Evolutionary conservation across 768 basidiomycete species (phyloP).

Genomic region (Podaxis sp.): DNA sequence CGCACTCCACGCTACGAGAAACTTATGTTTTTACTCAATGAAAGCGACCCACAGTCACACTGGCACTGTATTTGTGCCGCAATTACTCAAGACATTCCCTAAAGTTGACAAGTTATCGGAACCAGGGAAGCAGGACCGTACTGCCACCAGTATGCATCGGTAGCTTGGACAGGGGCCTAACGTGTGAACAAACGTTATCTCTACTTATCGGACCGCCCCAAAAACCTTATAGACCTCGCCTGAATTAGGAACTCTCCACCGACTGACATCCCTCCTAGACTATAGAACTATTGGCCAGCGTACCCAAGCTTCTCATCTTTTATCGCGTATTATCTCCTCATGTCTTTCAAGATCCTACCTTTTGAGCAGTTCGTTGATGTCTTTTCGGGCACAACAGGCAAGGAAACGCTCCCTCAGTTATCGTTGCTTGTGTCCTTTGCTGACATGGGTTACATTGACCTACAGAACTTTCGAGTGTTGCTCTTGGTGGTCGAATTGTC

Average conservation of each 20-base stretch:
- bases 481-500: slow-evolving; percentile 74
- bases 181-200: slow-evolving; percentile 9
- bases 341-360: slow-evolving; percentile 45
- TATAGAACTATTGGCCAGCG: background rate
- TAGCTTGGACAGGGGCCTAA: background rate
- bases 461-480: slow-evolving; percentile 85
- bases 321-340: slow-evolving; percentile 21
- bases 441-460: background rate
- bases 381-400: slow-evolving; percentile 56
- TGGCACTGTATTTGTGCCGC: background rate
- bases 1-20: too few species aligned
- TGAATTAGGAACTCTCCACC: slow-evolving; percentile 5
- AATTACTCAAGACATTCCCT: background rate
- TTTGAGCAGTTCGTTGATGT: slow-evolving; percentile 45
- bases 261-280: slow-evolving; percentile 6
- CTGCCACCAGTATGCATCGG: background rate
- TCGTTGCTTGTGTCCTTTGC: background rate
- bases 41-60: too few species aligned
- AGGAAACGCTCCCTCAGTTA: background rate
- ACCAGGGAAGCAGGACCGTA: background rate
- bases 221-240: slow-evolving; percentile 1
- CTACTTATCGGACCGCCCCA: background rate
- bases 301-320: background rate
- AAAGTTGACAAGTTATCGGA: background rate
- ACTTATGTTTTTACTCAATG: too few species aligned